Evolutionary conservation across 164 flowering plant species (phyloP).

Genomic region (Sedum album): DNA sequence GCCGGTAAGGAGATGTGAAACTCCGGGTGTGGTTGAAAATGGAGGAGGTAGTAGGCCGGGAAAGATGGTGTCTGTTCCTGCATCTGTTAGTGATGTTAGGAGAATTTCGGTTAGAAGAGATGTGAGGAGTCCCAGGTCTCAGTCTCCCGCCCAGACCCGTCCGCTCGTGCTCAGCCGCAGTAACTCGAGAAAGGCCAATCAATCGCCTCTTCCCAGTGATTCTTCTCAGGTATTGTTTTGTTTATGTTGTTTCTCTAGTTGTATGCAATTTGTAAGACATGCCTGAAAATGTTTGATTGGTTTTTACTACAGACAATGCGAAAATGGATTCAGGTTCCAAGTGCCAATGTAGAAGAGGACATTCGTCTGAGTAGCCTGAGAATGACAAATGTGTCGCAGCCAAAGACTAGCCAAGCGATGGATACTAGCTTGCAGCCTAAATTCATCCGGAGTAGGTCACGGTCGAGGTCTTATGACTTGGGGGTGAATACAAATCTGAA

Average conservation of each 20-base stretch:
- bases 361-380: not conserved
- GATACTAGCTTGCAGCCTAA: conserved; percentile 21
- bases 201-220: conserved; percentile 48
- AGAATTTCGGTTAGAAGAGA: conserved; percentile 64
- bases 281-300: not conserved
- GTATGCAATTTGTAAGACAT: too few relatives aligned
- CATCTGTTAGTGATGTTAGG: conserved; percentile 32
- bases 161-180: conserved; percentile 57
- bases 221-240: conserved; percentile 21
- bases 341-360: not conserved
- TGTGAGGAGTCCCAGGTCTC: conserved; percentile 63
- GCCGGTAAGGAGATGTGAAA: conserved; percentile 64
- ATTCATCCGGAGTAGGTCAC: not conserved
- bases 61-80: conserved; percentile 88
- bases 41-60: conserved; percentile 31
- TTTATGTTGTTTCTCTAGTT: too few relatives aligned
- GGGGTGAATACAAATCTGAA: not conserved
- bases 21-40: conserved; percentile 8
- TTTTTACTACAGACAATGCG: not conserved
- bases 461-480: not conserved
- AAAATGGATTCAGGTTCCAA: not conserved
- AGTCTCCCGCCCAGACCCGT: conserved; percentile 54
- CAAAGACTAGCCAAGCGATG: conserved; percentile 15
- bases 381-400: conserved; percentile 12
- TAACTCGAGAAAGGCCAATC: conserved; percentile 69